Evolutionary conservation across 2,329 filamentous ascomycete genomes (phyloP), one percentile per base, ranked within the genome.

Genomic region (Fusarium guadeloupense): DNA sequence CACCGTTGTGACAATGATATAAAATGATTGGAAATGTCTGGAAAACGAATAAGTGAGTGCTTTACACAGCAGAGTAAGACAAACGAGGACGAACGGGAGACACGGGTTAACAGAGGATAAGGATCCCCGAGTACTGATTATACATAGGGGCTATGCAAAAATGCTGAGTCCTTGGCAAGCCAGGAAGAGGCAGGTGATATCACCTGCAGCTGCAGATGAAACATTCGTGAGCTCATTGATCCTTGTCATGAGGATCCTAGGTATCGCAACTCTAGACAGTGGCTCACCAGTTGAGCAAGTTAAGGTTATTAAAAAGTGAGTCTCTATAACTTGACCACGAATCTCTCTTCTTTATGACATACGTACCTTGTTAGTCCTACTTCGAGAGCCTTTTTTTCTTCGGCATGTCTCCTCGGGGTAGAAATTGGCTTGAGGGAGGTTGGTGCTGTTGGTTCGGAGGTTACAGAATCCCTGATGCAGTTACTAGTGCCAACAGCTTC

Each of bases 401-500:
- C 35, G 23, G n/a, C 35, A 14, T 16, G 12, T 28, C 9, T 37
- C 7, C 25, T 23, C 17, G 25, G 10, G 14, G 38, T 20, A 6
- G 6, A 20, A 16, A n/a, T 26, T 56, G 43, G 30, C 21, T 41
- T 19, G 16, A 33, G 35, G 54, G 16, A 28, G 39, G 54, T 20
- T 51, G 38, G 43, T 40, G 47, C 34, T 63, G 39, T 51, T 60
- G 40, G 54, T 44, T 48, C 30, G 23, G 35, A 44, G 31, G 25
- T 41, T 28, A 21, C 43, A 37, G 42, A 19, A 23, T 17, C 35
- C 13, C n/a, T n/a, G 2, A 14, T 8, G 14, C 41, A 40, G 9
- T 19, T 31, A 17, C 33, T 56, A 56, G 60, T 49, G 54, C 60
- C 59, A 63, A 63, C 59, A 63, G 35, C 38, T 64, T 64, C 48